Evolutionary conservation across 805 yeast genomes (phyloP).

Genomic region (Saccharomycopsis amapae): DNA sequence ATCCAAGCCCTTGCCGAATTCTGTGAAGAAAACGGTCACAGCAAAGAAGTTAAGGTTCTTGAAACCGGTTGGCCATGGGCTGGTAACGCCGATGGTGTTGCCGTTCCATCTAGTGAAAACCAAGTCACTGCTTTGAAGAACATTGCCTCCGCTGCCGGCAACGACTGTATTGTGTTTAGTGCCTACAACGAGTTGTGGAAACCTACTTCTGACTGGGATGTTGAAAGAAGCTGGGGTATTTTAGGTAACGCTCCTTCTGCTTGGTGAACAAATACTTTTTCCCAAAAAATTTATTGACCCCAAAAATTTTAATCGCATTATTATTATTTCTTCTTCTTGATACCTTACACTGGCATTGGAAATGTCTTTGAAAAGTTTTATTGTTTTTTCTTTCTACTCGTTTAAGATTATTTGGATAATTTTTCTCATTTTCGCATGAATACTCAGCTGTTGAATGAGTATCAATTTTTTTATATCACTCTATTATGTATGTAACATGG

Average conservation of each 20-base stretch:
- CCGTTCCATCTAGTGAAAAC: conserved; percentile 49
- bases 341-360: too few relatives aligned
- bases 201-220: conserved; percentile 46
- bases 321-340: too few relatives aligned
- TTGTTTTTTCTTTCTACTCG: too few relatives aligned
- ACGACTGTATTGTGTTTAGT: conserved; percentile 50
- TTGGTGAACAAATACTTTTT: conserved; percentile 16
- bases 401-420: too few relatives aligned
- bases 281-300: too few relatives aligned
- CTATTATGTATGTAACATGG: too few relatives aligned
- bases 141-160: conserved; percentile 40
- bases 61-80: conserved; percentile 71
- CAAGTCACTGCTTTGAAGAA: conserved; percentile 47
- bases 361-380: too few relatives aligned
- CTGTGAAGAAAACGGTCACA: conserved; percentile 23
- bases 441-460: too few relatives aligned
- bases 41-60: conserved; percentile 41
- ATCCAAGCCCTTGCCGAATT: conserved; percentile 21
- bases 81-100: conserved; percentile 47
- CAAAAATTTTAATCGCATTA: too few relatives aligned
- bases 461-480: too few relatives aligned
- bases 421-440: too few relatives aligned
- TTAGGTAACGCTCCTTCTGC: conserved; percentile 21
- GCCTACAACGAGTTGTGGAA: conserved; percentile 62
- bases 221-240: conserved; percentile 39